Evolutionary conservation across 2,329 filamentous ascomycete genomes (phyloP).

Genomic region (Coniella lustricola): DNA sequence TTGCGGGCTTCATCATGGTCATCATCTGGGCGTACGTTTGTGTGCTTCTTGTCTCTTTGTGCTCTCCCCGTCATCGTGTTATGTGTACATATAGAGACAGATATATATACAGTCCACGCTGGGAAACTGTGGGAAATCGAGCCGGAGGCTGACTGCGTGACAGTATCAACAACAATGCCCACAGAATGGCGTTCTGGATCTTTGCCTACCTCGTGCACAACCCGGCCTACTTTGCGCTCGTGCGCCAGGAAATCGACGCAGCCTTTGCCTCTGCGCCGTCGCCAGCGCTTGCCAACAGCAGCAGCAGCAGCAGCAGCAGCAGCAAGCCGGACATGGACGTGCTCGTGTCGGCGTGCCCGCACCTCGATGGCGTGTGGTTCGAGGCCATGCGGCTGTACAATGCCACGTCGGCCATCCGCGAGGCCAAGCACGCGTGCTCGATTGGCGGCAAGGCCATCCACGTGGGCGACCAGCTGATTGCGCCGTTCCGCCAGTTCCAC

Average conservation of each 20-base stretch:
- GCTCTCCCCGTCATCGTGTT: no score
- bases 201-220: background rate
- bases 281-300: no score
- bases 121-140: background rate
- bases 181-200: background rate
- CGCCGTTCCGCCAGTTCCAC: background rate
- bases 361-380: background rate
- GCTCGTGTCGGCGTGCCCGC: background rate
- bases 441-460: background rate
- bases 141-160: background rate
- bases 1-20: background rate
- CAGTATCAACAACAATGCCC: background rate
- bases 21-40: background rate
- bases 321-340: background rate
- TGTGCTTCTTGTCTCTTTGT: no score
- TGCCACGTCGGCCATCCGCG: background rate
- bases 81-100: no score
- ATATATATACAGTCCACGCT: background rate
- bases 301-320: no score
- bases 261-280: background rate
- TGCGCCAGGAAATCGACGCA: background rate
- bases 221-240: background rate
- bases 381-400: background rate
- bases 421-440: background rate
- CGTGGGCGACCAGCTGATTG: background rate